Evolutionary conservation across 306 rosid genomes (phyloP).

Genomic region (Corylus heterophylla): DNA sequence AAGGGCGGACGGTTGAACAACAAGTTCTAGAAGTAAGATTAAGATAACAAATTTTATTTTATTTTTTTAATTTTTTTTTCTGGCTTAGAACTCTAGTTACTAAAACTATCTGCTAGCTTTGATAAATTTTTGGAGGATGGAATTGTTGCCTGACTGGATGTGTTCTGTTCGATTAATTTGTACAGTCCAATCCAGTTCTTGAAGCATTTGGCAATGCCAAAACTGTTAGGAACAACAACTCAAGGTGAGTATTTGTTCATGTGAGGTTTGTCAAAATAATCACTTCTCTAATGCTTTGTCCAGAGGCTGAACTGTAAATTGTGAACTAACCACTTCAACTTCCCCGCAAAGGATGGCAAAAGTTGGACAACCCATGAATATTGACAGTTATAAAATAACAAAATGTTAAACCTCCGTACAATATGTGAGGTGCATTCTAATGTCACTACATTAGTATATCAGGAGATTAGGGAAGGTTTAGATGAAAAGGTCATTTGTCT

Average conservation of each 20-base stretch:
- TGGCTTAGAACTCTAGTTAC: conserved; percentile 18
- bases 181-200: conserved; percentile 99
- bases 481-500: not conserved
- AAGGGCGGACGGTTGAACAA: conserved; percentile 99
- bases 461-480: not conserved
- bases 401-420: not conserved
- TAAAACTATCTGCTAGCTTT: conserved; percentile 18
- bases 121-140: conserved; percentile 1
- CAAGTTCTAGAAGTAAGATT: conserved; percentile 95
- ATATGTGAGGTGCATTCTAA: not conserved
- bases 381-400: not conserved
- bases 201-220: conserved; percentile 99
- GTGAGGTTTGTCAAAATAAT: conserved; percentile 21
- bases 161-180: conserved; percentile 32
- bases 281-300: conserved; percentile 15
- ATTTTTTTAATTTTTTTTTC: not conserved
- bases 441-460: not conserved
- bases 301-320: conserved; percentile 1
- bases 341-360: conserved; percentile 6
- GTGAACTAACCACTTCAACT: not conserved
- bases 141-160: conserved; percentile 36
- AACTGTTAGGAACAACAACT: conserved; percentile 96
- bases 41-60: not conserved
- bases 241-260: conserved; percentile 68
- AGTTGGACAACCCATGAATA: not conserved